A percentile compares a stretch with the other conserved stretches of the same genome.
Conservation (phyloP, 169 alveolate genomes). For the Eimeria maxima region DNA sequence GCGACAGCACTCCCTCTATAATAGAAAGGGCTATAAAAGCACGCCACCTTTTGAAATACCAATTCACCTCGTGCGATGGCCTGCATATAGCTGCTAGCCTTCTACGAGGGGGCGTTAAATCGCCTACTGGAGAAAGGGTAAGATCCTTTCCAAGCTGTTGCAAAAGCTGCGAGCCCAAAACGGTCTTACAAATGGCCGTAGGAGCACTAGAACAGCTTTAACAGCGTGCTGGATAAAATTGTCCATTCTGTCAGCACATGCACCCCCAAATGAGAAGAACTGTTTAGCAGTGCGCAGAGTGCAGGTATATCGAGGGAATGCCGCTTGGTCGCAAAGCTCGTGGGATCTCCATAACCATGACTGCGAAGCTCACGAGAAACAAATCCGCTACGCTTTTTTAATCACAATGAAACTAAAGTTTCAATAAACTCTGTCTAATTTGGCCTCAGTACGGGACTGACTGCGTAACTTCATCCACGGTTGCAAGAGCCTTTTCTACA, state of each 20-base stretch:
- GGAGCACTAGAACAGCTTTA: conserved; percentile 44
- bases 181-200: conserved; percentile 60
- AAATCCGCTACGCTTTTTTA: neutral
- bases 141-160: conserved; percentile 68
- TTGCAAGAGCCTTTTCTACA: conserved; percentile 61
- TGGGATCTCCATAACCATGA: neutral
- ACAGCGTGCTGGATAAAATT: conserved; percentile 53
- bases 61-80: neutral
- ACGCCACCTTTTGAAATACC: neutral
- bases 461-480: conserved; percentile 35
- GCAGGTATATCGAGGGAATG: neutral
- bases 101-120: neutral
- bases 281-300: neutral
- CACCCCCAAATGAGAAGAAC: neutral
- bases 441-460: neutral
- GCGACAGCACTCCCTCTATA: neutral
- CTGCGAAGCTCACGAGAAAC: neutral
- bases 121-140: conserved; percentile 59
- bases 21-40: neutral
- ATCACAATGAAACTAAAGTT: neutral
- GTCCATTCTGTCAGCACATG: conserved; percentile 38
- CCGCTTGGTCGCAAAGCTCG: neutral
- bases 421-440: neutral
- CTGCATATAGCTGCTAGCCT: neutral
- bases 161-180: conserved; percentile 70